Evolutionary conservation across 306 rosid genomes (phyloP), one percentile per base, ranked within the genome.

Genomic region (Prunus mongolica): DNA sequence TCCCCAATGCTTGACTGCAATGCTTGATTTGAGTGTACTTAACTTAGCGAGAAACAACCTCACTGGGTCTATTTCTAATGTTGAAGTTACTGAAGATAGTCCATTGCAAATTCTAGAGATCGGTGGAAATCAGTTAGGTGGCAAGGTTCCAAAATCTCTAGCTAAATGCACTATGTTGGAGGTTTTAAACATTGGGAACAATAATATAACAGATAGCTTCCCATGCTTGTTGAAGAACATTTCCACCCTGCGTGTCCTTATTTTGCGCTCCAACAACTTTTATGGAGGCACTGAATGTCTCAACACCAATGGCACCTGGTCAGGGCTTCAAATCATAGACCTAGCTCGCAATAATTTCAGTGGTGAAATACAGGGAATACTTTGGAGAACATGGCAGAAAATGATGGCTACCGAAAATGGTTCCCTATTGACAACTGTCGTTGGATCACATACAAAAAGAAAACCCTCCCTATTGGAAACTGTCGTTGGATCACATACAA

Each of bases 101-200:
- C 8, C 8, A n/a, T 51, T 51, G 57, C 18, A 58, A 73, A 52
- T 76, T n/a, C 65, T 81, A 14, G 76, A 65, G 45, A 46, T 82
- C 12, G 57, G 71, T 51, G 22, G 6, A 28, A 82, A 85, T 69
- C 12, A 0, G 0, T 10, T 79, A 2, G 0, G 2, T 38, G 44
- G 44, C 44, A 1, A 38, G 44, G 2, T 38, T 38, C 44, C 44
- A 6, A 38, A 6, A 19, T 69, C 89, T 22, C 11, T 73, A 65
- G 73, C 73, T 70, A 69, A 50, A 16, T 82, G 86, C 73, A 25
- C 3, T 3, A 0, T 0, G 2, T 65, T 82, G 14, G 65, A 79
- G 74, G 68, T 79, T 51, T 6, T 85, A n/a, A 46, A 82, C 50
- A 67, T 85, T 6, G 84, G 84, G 3, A 72, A 76, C 51, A 82